Base-by-base conservation (phyloP, 2,329 filamentous ascomycete genomes). In the Sclerotiophoma versabilis region DNA sequence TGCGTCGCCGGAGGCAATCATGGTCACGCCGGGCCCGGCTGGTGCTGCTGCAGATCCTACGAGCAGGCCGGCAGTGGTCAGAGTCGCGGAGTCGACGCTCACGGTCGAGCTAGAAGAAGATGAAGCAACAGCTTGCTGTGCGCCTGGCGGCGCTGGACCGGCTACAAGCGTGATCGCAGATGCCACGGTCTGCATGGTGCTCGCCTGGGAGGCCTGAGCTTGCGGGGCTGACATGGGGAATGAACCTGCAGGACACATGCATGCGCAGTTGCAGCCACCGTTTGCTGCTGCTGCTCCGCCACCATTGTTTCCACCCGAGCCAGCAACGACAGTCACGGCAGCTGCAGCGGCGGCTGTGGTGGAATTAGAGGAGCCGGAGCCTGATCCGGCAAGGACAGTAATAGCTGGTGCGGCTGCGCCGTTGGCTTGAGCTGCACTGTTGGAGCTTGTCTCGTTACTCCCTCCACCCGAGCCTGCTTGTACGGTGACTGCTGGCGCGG, bases 211-310 rank as follows among this genome's bases (percentile, higher is more conserved):
- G 9, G 70, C 61, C 10, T 61, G 65, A 1, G 69, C 62, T 23
- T 57, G 52, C 0, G 69, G 66, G 12, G 66, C 60, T 1, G 54
- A 36, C 69, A 73, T 73, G 15, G 72, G 70, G 54, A 72, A 73
- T 6, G 64, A 58, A 6, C 63, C 66, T 1, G 61, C 60, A 2
- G 70, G 70, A 49, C 72, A 74, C 29, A 51, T 34, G 48, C 71
- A 74, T n/a, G 62, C 54, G 46, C 72, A 74, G 25, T 56, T 62
- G 43, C 72, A 74, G 8, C 54, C 60, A 19, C 56, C 61, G 22
- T 59, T 58, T 15, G 51, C 60, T 7, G 64, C 58, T 11, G 58
- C 51, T 2, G 58, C 53, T 8, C 23, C 52, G 14, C 19, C 36
- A 22, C 7, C 39, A n/a, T 17, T 17, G n/a, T 17, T 26, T n/a